A percentile compares a stretch with the other conserved stretches of the same genome.
phyloP scores from a whole-genome alignment of 768 basidiomycete genomes.

The Cystofilobasidium capitatum region DNA sequence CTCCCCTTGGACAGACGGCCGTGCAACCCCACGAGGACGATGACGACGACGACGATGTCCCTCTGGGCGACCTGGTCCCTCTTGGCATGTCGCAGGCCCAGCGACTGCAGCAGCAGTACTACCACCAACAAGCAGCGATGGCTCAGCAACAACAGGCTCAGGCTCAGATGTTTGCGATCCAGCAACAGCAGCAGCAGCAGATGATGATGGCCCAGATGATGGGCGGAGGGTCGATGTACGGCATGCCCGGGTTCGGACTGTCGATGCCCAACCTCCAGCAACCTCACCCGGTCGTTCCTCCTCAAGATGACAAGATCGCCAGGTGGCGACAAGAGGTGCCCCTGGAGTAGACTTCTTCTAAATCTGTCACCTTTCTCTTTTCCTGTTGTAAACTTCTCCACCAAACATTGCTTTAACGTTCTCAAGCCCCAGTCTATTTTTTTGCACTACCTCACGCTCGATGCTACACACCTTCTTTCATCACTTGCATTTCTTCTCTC shows the following conservation, averaged over 20 bases:
- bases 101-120: conserved; percentile 24
- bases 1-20: not conserved
- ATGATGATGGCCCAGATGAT: conserved; percentile 23
- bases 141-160: too few relatives aligned
- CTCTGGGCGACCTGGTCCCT: conserved; percentile 25
- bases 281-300: not conserved
- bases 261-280: not conserved
- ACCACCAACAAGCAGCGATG: conserved; percentile 16
- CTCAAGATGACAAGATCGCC: not conserved
- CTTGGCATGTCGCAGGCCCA: conserved; percentile 24
- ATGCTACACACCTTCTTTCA: too few relatives aligned
- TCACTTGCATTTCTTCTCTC: too few relatives aligned
- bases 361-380: not conserved
- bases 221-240: conserved; percentile 2
- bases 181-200: conserved; percentile 17
- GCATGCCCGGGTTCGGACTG: not conserved
- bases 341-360: not conserved
- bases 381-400: too few relatives aligned
- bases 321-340: not conserved
- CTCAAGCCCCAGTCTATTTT: too few relatives aligned
- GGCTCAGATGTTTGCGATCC: conserved; percentile 10
- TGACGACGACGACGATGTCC: conserved; percentile 23
- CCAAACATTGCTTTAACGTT: not conserved
- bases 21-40: conserved; percentile 9
- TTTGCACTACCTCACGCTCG: too few relatives aligned